Conservation (phyloP, 495 filamentous ascomycete genomes). For the Penicillium arizonense region DNA sequence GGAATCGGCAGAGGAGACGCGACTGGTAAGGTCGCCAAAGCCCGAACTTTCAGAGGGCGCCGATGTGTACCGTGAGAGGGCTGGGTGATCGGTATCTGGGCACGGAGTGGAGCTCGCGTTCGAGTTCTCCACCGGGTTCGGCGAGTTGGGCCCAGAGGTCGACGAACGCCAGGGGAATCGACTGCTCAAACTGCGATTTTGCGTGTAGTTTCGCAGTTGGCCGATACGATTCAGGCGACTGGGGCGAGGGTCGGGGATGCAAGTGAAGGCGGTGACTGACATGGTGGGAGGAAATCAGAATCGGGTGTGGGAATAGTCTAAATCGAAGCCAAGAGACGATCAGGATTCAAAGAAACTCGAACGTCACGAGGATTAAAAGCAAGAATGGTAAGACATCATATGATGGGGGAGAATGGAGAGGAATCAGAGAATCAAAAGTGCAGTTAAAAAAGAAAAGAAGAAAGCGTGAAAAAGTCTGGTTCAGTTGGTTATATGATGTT, state of each 20-base stretch:
- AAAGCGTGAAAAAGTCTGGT: background rate
- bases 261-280: conserved; percentile 44
- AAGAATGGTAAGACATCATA: conserved; percentile 2
- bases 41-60: conserved; percentile 29
- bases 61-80: conserved; percentile 37
- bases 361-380: conserved; percentile 4
- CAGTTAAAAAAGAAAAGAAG: background rate
- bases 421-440: background rate
- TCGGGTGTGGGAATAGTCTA: too few species aligned
- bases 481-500: background rate
- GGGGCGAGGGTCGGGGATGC: conserved; percentile 44
- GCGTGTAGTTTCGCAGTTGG: conserved; percentile 71
- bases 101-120: conserved; percentile 23
- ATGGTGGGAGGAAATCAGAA: conserved; percentile 9
- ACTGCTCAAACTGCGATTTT: conserved; percentile 47
- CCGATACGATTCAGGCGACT: conserved; percentile 69
- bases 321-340: background rate
- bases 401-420: background rate
- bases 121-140: conserved; percentile 24
- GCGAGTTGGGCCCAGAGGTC: conserved; percentile 23
- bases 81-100: conserved; percentile 33
- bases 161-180: conserved; percentile 40
- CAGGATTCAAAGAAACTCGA: background rate
- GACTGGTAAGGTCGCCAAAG: conserved; percentile 23
- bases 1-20: conserved; percentile 27